Evolutionary conservation across 1,139 yeast species (phyloP).

Genomic region (Yamadazyma blattariae): DNA sequence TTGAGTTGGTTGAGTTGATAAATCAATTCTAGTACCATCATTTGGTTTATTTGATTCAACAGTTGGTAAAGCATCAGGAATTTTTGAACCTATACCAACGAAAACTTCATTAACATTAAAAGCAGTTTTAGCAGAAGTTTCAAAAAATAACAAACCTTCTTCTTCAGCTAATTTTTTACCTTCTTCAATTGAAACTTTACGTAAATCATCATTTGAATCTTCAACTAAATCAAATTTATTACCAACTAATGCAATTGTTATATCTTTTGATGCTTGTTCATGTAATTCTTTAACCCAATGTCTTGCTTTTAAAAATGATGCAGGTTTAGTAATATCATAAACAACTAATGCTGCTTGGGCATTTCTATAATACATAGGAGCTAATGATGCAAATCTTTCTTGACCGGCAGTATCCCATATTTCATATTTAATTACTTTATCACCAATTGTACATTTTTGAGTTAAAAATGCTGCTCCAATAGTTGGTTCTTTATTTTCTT

Average conservation of each 20-base stretch:
- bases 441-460: conserved; percentile 89
- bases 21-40: conserved; percentile 28
- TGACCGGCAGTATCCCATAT: conserved; percentile 99
- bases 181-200: conserved; percentile 87
- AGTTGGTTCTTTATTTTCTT: conserved; percentile 95
- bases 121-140: conserved; percentile 94
- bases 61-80: conserved; percentile 45
- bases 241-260: conserved; percentile 90
- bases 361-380: conserved; percentile 97
- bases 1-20: conserved; percentile 12
- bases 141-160: conserved; percentile 77
- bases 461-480: conserved; percentile 98
- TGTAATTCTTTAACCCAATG: conserved; percentile 98
- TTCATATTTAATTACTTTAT: conserved; percentile 88
- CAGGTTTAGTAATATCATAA: conserved; percentile 93
- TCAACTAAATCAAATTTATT: conserved; percentile 77
- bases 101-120: conserved; percentile 79
- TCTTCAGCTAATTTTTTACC: conserved; percentile 74
- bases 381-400: conserved; percentile 92
- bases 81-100: conserved; percentile 77
- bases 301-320: conserved; percentile 96
- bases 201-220: conserved; percentile 30
- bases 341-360: conserved; percentile 99
- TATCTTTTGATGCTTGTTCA: conserved; percentile 90
- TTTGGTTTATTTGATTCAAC: conserved; percentile 5